phyloP scores from a whole-genome alignment of 2,329 filamentous ascomycete genomes.

The Xylaria sp. region DNA sequence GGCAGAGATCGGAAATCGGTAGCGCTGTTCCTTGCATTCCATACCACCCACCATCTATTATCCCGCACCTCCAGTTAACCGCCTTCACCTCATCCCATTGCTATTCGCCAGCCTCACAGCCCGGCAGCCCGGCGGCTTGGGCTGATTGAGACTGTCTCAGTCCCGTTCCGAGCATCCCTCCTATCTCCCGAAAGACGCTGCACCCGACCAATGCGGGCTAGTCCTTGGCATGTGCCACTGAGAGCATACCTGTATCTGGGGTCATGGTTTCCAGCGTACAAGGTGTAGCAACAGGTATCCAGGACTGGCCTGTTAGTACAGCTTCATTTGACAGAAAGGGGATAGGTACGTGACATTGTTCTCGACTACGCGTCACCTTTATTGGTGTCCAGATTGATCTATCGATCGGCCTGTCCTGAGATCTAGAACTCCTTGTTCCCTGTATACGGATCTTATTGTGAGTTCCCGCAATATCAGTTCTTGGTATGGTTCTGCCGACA shows the following conservation, averaged over 20 bases:
- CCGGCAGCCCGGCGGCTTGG: background rate
- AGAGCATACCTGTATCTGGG: background rate
- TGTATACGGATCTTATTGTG: slow-evolving; percentile 1
- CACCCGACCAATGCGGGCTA: background rate
- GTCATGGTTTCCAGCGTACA: background rate
- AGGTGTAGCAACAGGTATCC: background rate
- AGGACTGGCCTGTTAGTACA: background rate
- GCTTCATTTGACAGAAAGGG: background rate
- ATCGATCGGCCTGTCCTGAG: background rate
- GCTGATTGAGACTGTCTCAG: background rate
- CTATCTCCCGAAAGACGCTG: slow-evolving; percentile 13
- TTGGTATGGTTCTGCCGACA: background rate
- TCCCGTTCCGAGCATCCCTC: slow-evolving; percentile 6
- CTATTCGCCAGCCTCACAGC: background rate
- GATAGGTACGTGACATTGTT: background rate
- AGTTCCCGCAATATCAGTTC: background rate
- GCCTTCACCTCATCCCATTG: background rate
- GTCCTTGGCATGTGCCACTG: background rate
- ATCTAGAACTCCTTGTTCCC: slow-evolving; percentile 1
- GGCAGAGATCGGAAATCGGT: background rate
- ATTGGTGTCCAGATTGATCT: background rate
- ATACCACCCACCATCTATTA: too few relatives aligned
- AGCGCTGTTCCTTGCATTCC: background rate
- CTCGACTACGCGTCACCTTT: background rate
- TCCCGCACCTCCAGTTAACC: background rate